Conservation (phyloP, 2,329 filamentous ascomycete species). For the Stromatinia cepivora region DNA sequence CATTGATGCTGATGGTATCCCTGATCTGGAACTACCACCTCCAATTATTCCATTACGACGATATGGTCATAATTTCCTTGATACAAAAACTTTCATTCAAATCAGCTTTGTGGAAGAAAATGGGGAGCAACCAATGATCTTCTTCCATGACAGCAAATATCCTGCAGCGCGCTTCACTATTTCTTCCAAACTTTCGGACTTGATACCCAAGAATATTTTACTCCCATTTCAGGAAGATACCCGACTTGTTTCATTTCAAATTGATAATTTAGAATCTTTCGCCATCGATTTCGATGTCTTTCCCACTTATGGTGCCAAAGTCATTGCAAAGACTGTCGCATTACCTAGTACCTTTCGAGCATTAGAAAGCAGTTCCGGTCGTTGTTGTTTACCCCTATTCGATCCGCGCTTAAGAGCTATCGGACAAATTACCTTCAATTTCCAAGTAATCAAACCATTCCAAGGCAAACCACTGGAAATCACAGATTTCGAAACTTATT, state of each 20-base stretch:
- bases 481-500: constrained; percentile 97
- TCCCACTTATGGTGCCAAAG: constrained; percentile 94
- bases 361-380: constrained; percentile 71
- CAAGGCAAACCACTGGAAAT: constrained; percentile 90
- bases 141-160: constrained; percentile 96
- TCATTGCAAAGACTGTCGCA: constrained; percentile 94
- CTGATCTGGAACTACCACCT: constrained; percentile 85
- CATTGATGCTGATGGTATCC: constrained; percentile 83
- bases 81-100: constrained; percentile 94
- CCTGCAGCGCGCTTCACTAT: constrained; percentile 93
- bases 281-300: constrained; percentile 97
- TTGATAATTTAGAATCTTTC: constrained; percentile 90
- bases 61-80: constrained; percentile 97
- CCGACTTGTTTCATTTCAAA: constrained; percentile 89
- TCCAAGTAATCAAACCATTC: constrained; percentile 96
- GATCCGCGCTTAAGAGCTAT: constrained; percentile 90
- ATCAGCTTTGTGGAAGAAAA: constrained; percentile 76
- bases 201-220: constrained; percentile 95
- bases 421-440: constrained; percentile 90
- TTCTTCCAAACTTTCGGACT: constrained; percentile 91
- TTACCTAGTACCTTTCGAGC: constrained; percentile 83
- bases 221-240: constrained; percentile 96
- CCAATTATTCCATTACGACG: constrained; percentile 92
- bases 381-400: constrained; percentile 84
- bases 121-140: constrained; percentile 75